phyloP scores from a whole-genome alignment of 768 basidiomycete species.

The Gyrodon lividus region DNA sequence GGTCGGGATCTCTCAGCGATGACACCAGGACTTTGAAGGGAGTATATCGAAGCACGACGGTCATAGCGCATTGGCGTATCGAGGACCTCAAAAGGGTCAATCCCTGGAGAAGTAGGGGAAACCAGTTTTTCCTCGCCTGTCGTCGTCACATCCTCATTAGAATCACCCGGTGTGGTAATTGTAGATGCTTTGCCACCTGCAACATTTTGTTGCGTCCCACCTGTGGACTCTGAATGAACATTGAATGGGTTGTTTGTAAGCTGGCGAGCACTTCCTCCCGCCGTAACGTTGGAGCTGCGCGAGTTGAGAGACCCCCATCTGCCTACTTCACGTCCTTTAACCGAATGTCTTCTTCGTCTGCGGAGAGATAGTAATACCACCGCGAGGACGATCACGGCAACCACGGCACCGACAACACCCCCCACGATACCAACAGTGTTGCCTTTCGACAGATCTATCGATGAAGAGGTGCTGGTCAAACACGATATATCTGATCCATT shows the following conservation, averaged over 20 bases:
- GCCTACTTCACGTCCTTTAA: slow-evolving; percentile 24
- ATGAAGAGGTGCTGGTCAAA: slow-evolving; percentile 19
- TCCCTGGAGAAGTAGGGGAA: slow-evolving; percentile 13
- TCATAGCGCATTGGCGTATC: slow-evolving; percentile 17
- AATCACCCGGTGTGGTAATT: slow-evolving; percentile 17
- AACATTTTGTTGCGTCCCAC: slow-evolving; percentile 12
- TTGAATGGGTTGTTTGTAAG: slow-evolving; percentile 11
- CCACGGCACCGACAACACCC: slow-evolving; percentile 46
- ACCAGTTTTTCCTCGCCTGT: slow-evolving; percentile 24
- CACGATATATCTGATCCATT: slow-evolving; percentile 39
- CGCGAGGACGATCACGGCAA: slow-evolving; percentile 33
- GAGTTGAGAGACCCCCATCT: slow-evolving; percentile 31
- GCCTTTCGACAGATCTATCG: slow-evolving; percentile 25
- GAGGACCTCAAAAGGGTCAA: slow-evolving; percentile 19
- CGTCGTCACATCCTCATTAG: slow-evolving; percentile 19
- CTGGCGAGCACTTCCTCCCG: background rate
- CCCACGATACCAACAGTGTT: slow-evolving; percentile 51
- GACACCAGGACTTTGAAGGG: slow-evolving; percentile 10
- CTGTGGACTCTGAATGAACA: slow-evolving; percentile 23
- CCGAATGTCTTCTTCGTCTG: slow-evolving; percentile 15
- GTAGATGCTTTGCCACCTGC: slow-evolving; percentile 14
- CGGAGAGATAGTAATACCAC: slow-evolving; percentile 33
- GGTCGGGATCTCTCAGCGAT: slow-evolving; percentile 5
- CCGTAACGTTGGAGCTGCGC: slow-evolving; percentile 15
- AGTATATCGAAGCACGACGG: slow-evolving; percentile 20